These are phyloP conservation scores for Venturia oleaginea DNA, from an alignment of 2,329 filamentous ascomycete genomes.

Conservation along the genomic window DNA sequence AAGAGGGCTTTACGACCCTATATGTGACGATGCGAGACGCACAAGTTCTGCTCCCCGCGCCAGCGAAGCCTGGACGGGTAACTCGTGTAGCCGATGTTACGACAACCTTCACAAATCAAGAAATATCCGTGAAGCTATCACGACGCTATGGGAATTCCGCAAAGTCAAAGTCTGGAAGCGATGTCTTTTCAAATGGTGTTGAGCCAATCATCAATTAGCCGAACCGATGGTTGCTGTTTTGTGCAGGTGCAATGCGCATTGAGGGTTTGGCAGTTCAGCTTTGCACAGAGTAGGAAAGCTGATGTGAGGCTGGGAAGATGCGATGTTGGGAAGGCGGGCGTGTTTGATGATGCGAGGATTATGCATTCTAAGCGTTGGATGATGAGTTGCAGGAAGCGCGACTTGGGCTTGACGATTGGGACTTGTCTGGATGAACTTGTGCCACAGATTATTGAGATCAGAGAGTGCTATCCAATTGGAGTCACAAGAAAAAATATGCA, in stretches of 20 bases:
- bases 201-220: neutral
- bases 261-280: neutral
- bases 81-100: neutral
- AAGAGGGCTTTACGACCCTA: neutral
- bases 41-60: neutral
- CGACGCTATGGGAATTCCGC: constrained; percentile 1
- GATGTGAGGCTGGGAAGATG: neutral
- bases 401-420: neutral
- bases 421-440: neutral
- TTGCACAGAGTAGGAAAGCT: neutral
- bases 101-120: neutral
- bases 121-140: neutral
- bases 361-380: neutral
- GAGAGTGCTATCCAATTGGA: neutral
- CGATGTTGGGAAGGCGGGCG: neutral
- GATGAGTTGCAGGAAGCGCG: neutral
- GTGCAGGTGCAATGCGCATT: neutral
- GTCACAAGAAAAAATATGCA: neutral
- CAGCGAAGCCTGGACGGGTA: neutral
- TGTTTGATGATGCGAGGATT: neutral
- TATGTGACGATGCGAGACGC: constrained; percentile 1
- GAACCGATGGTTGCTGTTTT: neutral
- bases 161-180: neutral
- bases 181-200: neutral
- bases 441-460: neutral